These are phyloP conservation scores for Wickerhamomyces bisporus DNA, from an alignment of 805 yeast genomes.

Conservation along the genomic window DNA sequence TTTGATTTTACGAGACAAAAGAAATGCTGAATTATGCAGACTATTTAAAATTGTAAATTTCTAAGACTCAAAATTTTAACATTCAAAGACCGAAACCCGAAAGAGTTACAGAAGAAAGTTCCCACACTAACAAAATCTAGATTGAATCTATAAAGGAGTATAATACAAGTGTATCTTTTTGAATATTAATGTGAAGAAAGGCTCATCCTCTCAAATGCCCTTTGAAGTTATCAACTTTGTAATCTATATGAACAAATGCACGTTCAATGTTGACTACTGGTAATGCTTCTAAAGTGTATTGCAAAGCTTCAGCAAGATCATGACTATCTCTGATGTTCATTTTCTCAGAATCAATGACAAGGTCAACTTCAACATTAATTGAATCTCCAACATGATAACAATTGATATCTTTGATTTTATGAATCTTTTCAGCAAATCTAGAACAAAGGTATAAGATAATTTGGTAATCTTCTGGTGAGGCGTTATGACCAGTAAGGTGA, in stretches of 20 bases:
- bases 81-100: too few relatives aligned
- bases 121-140: too few relatives aligned
- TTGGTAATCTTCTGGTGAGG: constrained; percentile 56
- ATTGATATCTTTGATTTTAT: constrained; percentile 57
- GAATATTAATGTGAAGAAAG: too few relatives aligned
- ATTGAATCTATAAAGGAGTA: too few relatives aligned
- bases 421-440: constrained; percentile 64
- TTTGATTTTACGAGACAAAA: too few relatives aligned
- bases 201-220: constrained; percentile 31
- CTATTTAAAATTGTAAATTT: too few relatives aligned
- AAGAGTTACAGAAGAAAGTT: too few relatives aligned
- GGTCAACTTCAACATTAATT: constrained; percentile 70
- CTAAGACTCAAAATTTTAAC: too few relatives aligned
- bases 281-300: constrained; percentile 72
- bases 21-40: too few relatives aligned
- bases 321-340: constrained; percentile 58
- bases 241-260: constrained; percentile 78
- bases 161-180: too few relatives aligned
- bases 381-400: constrained; percentile 79
- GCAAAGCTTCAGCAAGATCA: constrained; percentile 77
- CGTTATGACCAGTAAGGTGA: constrained; percentile 71
- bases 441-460: constrained; percentile 61
- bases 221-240: constrained; percentile 34
- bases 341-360: constrained; percentile 49
- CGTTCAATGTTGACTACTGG: constrained; percentile 74